These are phyloP conservation scores for Ophiocordyceps sinensis DNA, from an alignment of 2,329 filamentous ascomycete genomes.

Conservation along the genomic window DNA sequence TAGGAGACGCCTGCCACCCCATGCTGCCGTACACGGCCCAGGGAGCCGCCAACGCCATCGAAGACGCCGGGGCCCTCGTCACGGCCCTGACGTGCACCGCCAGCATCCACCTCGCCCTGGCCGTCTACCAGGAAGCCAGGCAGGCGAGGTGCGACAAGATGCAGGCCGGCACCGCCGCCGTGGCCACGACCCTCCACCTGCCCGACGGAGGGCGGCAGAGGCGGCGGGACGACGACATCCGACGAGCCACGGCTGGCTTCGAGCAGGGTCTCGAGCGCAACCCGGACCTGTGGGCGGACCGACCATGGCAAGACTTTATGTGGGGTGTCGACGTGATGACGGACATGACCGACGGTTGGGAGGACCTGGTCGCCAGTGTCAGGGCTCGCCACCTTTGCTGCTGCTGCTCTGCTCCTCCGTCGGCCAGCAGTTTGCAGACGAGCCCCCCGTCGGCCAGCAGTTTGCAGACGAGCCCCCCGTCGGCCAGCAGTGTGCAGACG, in stretches of 20 bases:
- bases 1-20: conserved; percentile 53
- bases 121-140: conserved; percentile 8
- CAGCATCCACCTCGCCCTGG: conserved; percentile 6
- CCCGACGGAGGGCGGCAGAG: conserved; percentile 7
- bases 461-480: too few relatives aligned
- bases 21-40: conserved; percentile 54
- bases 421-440: too few relatives aligned
- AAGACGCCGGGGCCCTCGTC: conserved; percentile 47
- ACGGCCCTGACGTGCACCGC: conserved; percentile 10
- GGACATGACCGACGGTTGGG: conserved; percentile 7
- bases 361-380: conserved; percentile 2
- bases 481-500: too few relatives aligned
- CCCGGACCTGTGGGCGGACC: conserved; percentile 13
- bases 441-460: too few relatives aligned
- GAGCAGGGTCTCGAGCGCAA: conserved; percentile 5
- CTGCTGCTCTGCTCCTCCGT: not conserved
- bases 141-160: conserved; percentile 8
- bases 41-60: conserved; percentile 54
- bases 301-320: conserved; percentile 13
- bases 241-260: conserved; percentile 1
- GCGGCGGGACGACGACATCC: conserved; percentile 8
- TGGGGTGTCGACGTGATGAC: conserved; percentile 17
- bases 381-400: too few relatives aligned
- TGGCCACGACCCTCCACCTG: conserved; percentile 6
- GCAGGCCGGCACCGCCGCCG: conserved; percentile 6